Base-by-base conservation (phyloP, 1,284 basidiomycete species). In the Trametes sp. region DNA sequence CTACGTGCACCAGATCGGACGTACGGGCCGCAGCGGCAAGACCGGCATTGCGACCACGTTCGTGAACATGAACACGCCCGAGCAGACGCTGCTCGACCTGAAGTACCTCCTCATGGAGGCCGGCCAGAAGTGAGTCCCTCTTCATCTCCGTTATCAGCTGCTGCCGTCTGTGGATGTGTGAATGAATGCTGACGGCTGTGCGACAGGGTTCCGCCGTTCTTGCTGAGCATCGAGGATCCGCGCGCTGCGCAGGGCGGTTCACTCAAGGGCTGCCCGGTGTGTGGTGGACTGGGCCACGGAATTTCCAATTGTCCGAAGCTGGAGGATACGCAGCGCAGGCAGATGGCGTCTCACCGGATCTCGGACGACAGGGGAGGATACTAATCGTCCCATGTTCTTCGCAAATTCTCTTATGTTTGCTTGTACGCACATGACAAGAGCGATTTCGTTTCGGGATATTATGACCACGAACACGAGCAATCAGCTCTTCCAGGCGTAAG, bases 41-140 rank as follows among this genome's bases (percentile, higher is more conserved):
- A 99, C 97, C 1, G 98, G 98, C 65, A 96, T 98, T 58, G 98
- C 98, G n/a, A 99, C 98, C 24, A 98, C 98, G n/a, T 99, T 99
- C 76, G 95, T 99, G 61, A 99, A 99, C 75, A 96, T 96, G 90
- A 94, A 94, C 72, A 98, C 96, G 2, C 85, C 92, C 0, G 96
- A 99, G 75, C 96, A 98, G 80, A 99, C 97, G 0, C 79, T 99
- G 51, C 78, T 99, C 64, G 98, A 99, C 83, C 81, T 99, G 66
- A 99, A 99, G 79, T 99, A 99, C 74, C 80, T 99, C 54, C 80
- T 99, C 55, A 92, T 98, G 83, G 98, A 99, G 77, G 96, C 97
- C 2, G 98, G 97, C 57, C 98, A 99, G 80, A 96, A 96, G 93
- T 92, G 63, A 57, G 87, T 82, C 48, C 23, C 41, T 58, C 13